Base-by-base conservation (phyloP, 225 moss, liverwort and hornwort species). In the Marchantia polymorpha region DNA sequence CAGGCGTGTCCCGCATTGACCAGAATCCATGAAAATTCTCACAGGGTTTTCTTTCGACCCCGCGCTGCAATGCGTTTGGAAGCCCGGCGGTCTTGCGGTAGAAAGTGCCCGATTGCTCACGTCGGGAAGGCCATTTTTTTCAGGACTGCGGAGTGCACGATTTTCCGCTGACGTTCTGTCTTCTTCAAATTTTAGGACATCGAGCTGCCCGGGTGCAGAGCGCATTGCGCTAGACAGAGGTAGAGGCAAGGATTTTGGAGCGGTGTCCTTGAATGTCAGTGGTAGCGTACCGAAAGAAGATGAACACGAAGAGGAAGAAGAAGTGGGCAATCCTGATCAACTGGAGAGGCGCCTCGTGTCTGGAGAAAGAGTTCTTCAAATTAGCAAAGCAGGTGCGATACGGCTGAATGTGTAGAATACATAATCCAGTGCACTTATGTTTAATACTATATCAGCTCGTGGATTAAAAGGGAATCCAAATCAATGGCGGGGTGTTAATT, bases 281-380 rank as follows among this genome's bases (percentile, higher is more conserved):
- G 55, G 81, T 73, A 50, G 23, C 10, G 63, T 70, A 10, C 78
- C 22, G 29, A 66, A 39, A 47, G 79, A 52, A 53, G 72, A 25
- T 39, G 83, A 64, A 25, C 39, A 64, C n/a, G 85, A 66, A 53
- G 83, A 47, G 14, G 77, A 80, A 14, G 81, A 64, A 15, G 75
- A 17, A 30, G 64, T 49, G 55, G 64, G 27, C 77, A 49, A 22
- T 29, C 50, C 80, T 30, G 75, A 83, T 25, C 77, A 81, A 72
- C 52, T 86, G 56, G 88, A 88, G 73, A 75, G 78, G 27, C 81
- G 88, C 27, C 76, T 88, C 31, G 88, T 88, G 46, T 88, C 88
- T 58, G 88, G 88, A 64, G 88, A 88, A 76, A 78, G 88, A 31
- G 83, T 88, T 23, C 85, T 88, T 59, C 88, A 88, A 72, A 88